Evolutionary conservation across 208 protist species (phyloP), one percentile per base, ranked within the genome.

Genomic region (Wallacemonas collosoma): DNA sequence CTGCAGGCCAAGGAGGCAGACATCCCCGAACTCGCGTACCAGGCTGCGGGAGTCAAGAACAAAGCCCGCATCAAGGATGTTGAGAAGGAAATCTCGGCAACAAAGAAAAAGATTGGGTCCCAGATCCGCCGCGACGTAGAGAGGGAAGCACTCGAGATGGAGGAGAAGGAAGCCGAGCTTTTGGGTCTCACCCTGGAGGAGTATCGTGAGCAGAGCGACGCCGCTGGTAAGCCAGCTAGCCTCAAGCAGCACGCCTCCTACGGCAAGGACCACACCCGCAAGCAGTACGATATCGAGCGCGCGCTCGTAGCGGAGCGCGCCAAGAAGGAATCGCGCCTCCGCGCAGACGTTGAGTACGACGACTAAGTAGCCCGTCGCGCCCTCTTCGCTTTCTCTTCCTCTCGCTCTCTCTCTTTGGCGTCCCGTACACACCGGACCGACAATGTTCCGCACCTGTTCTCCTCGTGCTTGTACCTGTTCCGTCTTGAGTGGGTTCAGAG

Each of bases 31-130:
- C 68, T 44, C 9, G 53, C 81, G 53, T 93, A 86, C 75, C 64
- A n/a, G 14, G 71, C 63, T 35, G 92, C 88, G 14, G 89, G 88
- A 26, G 57, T 96, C 61, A 93, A 90, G 72, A 68, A 79, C 62
- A 91, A 91, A 60, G 77, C 85, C 17, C 92, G 92, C 55, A 58
- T 97, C 53, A 98, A 98, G 83, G 95, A 97, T 58, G 86, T 98
- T 14, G 92, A 97, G 73, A 95, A 91, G 81, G 85, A 97, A 74
- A 87, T 96, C 66, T 80, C 81, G 7, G 54, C 48, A 15, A 17
- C 75, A 47, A 82, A 89, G 73, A 84, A 90, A 44, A 86, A 79
- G 68, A 81, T 87, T 8, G 86, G 60, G 8, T 38, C 60, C 5
- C 60, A 65, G 60, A 48, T 65, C 7, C 76, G 63, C 68, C 12